These are phyloP conservation scores for Nannochloris sp. DNA, from an alignment of 139 green algal genomes.

Conservation along the genomic window DNA sequence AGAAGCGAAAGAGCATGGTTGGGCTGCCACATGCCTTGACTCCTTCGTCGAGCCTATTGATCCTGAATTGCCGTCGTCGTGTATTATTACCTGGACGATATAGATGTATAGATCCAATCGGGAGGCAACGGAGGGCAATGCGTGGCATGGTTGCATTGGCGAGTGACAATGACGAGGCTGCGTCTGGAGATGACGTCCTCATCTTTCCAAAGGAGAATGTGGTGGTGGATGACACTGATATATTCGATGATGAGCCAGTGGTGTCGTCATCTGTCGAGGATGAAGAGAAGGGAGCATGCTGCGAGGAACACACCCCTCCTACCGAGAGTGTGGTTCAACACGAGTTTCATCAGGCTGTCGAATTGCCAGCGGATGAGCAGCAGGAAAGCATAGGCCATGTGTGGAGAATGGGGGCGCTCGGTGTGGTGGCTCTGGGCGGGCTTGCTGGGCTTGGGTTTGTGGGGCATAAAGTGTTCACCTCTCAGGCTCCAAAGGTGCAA, in stretches of 20 bases:
- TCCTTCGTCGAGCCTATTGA: too few species aligned
- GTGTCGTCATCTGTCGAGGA: neutral
- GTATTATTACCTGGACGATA: too few species aligned
- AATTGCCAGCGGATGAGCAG: neutral
- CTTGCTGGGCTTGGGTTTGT: slow-evolving; percentile 26
- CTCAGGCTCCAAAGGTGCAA: slow-evolving; percentile 29
- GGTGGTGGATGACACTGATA: neutral
- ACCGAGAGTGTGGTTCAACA: neutral
- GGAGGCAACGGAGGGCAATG: too few species aligned
- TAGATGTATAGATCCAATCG: too few species aligned
- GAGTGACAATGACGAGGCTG: slow-evolving; percentile 3
- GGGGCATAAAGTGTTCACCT: slow-evolving; percentile 22
- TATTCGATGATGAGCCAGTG: slow-evolving; percentile 2
- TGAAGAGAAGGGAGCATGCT: neutral
- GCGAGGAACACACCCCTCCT: neutral
- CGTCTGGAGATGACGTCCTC: neutral
- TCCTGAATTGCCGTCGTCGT: too few species aligned
- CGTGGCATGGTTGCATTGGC: neutral
- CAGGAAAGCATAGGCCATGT: slow-evolving; percentile 16
- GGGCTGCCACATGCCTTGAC: too few species aligned
- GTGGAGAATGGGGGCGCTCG: slow-evolving; percentile 18
- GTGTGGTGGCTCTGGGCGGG: slow-evolving; percentile 21
- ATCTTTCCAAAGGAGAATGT: neutral
- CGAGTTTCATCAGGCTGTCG: neutral
- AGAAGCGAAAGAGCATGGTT: too few species aligned